Conservation (phyloP, 1,139 yeast species). For the Keqinozyma sinolaborantium region DNA sequence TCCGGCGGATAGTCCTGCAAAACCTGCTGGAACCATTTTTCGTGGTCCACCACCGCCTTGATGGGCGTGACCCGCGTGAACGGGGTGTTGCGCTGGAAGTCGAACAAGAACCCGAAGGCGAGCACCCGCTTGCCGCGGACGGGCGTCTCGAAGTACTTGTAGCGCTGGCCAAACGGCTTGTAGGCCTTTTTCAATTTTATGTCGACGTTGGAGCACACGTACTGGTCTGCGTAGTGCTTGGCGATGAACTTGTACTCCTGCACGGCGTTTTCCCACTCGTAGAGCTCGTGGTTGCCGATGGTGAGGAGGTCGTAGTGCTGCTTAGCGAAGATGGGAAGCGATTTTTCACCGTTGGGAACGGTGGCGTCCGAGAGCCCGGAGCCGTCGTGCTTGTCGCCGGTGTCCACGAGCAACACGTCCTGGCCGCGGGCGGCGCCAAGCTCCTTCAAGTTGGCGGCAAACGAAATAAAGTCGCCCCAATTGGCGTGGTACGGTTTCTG, state of each 20-base stretch:
- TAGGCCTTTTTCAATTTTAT: constrained; percentile 44
- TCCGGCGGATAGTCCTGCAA: constrained; percentile 37
- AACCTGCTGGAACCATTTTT: constrained; percentile 63
- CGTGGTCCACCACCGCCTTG: constrained; percentile 42
- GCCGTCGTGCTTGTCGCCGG: constrained; percentile 96
- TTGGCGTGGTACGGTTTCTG: constrained; percentile 76
- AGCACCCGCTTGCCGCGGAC: constrained; percentile 51
- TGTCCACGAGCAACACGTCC: constrained; percentile 75
- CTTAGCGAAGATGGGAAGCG: constrained; percentile 61
- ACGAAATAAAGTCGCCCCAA: constrained; percentile 91
- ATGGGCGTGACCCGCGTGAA: constrained; percentile 67
- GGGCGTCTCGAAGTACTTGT: constrained; percentile 62
- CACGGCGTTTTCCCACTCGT: constrained; percentile 60
- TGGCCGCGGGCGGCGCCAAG: constrained; percentile 43
- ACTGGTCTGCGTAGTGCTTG: constrained; percentile 57
- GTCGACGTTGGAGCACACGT: constrained; percentile 82
- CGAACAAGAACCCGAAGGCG: constrained; percentile 77
- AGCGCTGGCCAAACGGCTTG: constrained; percentile 68
- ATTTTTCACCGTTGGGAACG: constrained; percentile 59
- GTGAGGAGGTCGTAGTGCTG: constrained; percentile 78
- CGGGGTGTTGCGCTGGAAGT: constrained; percentile 61
- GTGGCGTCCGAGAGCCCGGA: constrained; percentile 86
- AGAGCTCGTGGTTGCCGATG: constrained; percentile 90
- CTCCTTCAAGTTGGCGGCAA: constrained; percentile 47
- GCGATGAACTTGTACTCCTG: constrained; percentile 65